These are phyloP conservation scores for Aspergillus wentii DNA, from an alignment of 495 filamentous ascomycete genomes.

Conservation along the genomic window DNA sequence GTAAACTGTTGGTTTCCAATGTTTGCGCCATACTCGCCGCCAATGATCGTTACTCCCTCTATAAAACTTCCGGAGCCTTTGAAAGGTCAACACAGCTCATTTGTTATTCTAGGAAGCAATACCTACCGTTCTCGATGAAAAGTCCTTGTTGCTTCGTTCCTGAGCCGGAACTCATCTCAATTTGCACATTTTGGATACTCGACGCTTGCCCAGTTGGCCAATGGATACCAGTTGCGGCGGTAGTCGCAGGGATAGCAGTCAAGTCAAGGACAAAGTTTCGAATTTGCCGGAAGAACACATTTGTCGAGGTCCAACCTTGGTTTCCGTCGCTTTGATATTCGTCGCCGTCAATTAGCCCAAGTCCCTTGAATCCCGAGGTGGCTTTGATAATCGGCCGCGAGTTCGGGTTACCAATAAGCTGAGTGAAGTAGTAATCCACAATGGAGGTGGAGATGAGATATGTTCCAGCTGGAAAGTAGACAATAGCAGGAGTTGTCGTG, in stretches of 20 bases:
- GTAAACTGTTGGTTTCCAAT: constrained; percentile 82
- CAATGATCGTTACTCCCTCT: constrained; percentile 59
- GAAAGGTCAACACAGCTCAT: constrained; percentile 2
- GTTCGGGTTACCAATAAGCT: constrained; percentile 64
- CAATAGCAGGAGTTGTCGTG: constrained; percentile 53
- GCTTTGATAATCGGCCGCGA: constrained; percentile 61
- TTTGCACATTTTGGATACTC: constrained; percentile 72
- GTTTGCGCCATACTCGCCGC: constrained; percentile 59
- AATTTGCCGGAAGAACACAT: constrained; percentile 74
- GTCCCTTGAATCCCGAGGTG: constrained; percentile 54
- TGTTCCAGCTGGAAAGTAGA: constrained; percentile 62
- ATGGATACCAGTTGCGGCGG: constrained; percentile 61
- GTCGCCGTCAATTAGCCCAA: constrained; percentile 67
- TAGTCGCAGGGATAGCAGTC: constrained; percentile 52
- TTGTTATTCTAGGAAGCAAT: not conserved
- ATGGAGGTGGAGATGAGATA: constrained; percentile 57
- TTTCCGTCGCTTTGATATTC: constrained; percentile 44
- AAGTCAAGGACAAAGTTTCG: constrained; percentile 74
- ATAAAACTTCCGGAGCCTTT: constrained; percentile 68
- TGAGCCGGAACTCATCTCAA: constrained; percentile 56
- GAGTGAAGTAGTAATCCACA: constrained; percentile 57
- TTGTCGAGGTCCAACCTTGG: constrained; percentile 54
- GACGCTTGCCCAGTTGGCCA: constrained; percentile 73
- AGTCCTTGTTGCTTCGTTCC: constrained; percentile 67
- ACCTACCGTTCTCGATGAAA: constrained; percentile 66